These are phyloP conservation scores for Dalbergia cochinchinensis DNA, from an alignment of 306 rosid species.

Conservation along the genomic window DNA sequence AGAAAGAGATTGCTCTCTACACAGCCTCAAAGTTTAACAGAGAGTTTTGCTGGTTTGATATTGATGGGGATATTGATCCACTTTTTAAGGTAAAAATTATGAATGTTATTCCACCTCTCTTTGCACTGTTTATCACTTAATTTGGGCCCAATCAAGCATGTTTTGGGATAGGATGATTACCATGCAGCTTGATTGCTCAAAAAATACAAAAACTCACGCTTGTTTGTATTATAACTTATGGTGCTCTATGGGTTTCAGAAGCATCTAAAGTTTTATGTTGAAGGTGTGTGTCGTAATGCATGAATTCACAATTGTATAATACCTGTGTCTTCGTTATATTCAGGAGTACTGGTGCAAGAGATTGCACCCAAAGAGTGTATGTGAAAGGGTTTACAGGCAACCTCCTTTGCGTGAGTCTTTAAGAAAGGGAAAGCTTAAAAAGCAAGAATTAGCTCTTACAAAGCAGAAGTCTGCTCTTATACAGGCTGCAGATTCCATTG, in stretches of 20 bases:
- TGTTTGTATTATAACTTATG: slow-evolving; percentile 31
- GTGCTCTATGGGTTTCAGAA: slow-evolving; percentile 35
- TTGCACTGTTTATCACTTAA: slow-evolving; percentile 14
- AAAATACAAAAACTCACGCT: background rate
- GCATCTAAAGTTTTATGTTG: slow-evolving; percentile 27
- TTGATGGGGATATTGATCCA: slow-evolving; percentile 90
- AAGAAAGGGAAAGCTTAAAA: slow-evolving; percentile 83
- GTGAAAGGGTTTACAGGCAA: slow-evolving; percentile 95
- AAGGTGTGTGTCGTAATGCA: slow-evolving; percentile 34
- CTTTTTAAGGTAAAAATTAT: slow-evolving; percentile 80
- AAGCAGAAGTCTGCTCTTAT: slow-evolving; percentile 83
- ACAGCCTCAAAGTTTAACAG: slow-evolving; percentile 79
- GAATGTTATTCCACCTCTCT: slow-evolving; percentile 24
- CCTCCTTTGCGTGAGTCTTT: slow-evolving; percentile 89
- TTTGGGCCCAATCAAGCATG: slow-evolving; percentile 13
- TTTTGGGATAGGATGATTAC: slow-evolving; percentile 33
- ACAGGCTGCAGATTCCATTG: slow-evolving; percentile 84
- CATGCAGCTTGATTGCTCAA: slow-evolving; percentile 21
- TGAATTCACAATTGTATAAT: slow-evolving; percentile 22
- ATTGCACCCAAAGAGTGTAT: slow-evolving; percentile 94
- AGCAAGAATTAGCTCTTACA: slow-evolving; percentile 77
- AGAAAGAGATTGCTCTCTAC: slow-evolving; percentile 97
- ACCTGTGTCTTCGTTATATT: slow-evolving; percentile 37
- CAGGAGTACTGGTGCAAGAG: slow-evolving; percentile 99
- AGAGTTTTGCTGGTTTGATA: slow-evolving; percentile 86